A percentile compares a stretch with the other conserved stretches of the same genome.
These are phyloP conservation scores for Aspergillus sp. DNA, from an alignment of 2,329 filamentous ascomycete species.

Conservation along the genomic window DNA sequence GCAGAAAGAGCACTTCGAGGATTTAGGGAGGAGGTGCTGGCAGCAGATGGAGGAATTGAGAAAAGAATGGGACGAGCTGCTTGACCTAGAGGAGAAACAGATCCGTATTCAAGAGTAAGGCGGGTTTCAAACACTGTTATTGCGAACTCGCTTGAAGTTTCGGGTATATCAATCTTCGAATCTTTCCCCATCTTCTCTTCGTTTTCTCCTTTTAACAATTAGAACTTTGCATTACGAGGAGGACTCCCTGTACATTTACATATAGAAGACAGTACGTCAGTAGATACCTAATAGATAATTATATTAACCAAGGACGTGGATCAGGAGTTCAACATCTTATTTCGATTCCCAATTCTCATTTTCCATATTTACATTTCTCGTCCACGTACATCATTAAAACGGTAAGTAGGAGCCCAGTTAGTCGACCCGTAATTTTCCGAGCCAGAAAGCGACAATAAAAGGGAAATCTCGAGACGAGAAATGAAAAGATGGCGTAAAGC, in stretches of 20 bases:
- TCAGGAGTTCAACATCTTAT: background rate
- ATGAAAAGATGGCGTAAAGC: background rate
- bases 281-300: background rate
- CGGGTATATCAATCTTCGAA: background rate
- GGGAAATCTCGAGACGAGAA: background rate
- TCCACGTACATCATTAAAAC: slow-evolving; percentile 38
- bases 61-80: slow-evolving; percentile 38
- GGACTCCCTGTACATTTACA: background rate
- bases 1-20: slow-evolving; percentile 39
- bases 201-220: background rate
- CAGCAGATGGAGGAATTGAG: slow-evolving; percentile 45
- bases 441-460: slow-evolving; percentile 15
- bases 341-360: slow-evolving; percentile 16
- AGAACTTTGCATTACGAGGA: background rate
- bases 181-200: background rate
- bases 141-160: background rate
- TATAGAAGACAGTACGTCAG: background rate
- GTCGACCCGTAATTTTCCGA: slow-evolving; percentile 22
- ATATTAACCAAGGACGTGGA: background rate
- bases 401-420: slow-evolving; percentile 30
- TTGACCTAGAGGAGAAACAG: slow-evolving; percentile 35
- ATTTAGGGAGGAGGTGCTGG: slow-evolving; percentile 43
- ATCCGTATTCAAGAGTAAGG: background rate
- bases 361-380: slow-evolving; percentile 37
- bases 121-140: background rate